Evolutionary conservation across 176 grass and related monocot genomes (phyloP).

Genomic region (Oryza punctata): DNA sequence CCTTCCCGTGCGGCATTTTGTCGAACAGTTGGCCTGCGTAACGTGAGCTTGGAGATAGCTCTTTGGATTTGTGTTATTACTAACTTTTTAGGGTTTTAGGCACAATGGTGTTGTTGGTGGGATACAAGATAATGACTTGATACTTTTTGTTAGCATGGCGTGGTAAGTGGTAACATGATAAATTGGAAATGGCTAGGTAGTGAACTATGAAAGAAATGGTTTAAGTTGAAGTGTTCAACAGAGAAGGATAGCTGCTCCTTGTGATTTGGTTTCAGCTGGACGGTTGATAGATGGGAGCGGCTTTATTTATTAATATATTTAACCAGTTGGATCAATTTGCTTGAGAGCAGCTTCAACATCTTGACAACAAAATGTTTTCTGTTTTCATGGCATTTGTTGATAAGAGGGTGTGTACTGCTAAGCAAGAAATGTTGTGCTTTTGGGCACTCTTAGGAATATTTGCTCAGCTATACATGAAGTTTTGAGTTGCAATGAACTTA

Average conservation of each 20-base stretch:
- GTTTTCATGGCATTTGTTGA: neutral
- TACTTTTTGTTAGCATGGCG: neutral
- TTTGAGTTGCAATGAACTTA: neutral
- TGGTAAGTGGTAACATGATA: neutral
- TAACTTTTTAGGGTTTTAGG: neutral
- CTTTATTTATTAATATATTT: neutral
- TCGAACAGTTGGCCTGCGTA: constrained; percentile 36
- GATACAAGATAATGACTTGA: neutral
- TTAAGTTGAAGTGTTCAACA: neutral
- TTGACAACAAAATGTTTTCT: neutral
- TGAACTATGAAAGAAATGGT: neutral
- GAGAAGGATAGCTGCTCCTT: neutral
- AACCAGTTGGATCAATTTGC: neutral
- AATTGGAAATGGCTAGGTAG: neutral
- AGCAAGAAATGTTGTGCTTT: constrained; percentile 9
- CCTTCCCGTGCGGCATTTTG: constrained; percentile 29
- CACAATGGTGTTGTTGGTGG: neutral
- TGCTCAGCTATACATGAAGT: neutral
- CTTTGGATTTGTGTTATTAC: neutral
- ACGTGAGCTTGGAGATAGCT: neutral
- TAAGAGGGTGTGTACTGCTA: neutral
- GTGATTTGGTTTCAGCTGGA: constrained; percentile 14
- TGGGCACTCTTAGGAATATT: neutral
- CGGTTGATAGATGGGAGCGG: neutral
- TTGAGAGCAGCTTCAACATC: neutral